Evolutionary conservation across 441 rosid species (phyloP), one percentile per base, ranked within the genome.

Genomic region (Pelargonium australe): DNA sequence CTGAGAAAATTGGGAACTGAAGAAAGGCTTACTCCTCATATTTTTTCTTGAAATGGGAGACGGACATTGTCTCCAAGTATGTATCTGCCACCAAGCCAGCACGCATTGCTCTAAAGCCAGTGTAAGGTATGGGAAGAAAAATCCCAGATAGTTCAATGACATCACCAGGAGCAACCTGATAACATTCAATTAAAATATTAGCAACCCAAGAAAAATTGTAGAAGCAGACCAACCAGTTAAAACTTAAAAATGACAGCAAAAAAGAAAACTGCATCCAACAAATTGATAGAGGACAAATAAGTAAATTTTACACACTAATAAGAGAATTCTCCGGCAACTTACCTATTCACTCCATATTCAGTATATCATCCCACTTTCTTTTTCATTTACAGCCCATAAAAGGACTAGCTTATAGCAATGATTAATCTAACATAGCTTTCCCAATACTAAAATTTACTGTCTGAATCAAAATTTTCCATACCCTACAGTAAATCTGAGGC

Each of bases 81-180:
- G 98, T 92, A 79, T 92, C 98, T 17, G 98, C 98, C 77, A 95
- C 96, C 80, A 92, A 86, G 65, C 99, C 98, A 79, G 99, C 99
- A 72, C 94, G 95, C 77, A 95, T 78, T 75, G 96, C 98, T 85
- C 89, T 89, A 76, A 89, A 95, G 69, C 99, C 97, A 68, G 89
- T 79, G 72, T 92, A 95, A 68, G 98, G 98, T 72, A 95, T 90
- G 10, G 99, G 98, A 74, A 95, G 98, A 82, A 95, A 95, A 78
- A 95, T 90, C 68, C 99, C 97, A 16, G 98, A 92, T 76, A 95
- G 80, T 77, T 95, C 99, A 80, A 95, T 91, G 75, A 95, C 91
- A 68, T 95, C 99, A 70, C 97, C 98, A 43, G 99, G 99, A 66
- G 96, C 77, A 19, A 92, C 96, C 99, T 90, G 78, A 60, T 51